Base-by-base conservation (phyloP, 2,329 filamentous ascomycete genomes). In the Clonostachys chloroleuca region DNA sequence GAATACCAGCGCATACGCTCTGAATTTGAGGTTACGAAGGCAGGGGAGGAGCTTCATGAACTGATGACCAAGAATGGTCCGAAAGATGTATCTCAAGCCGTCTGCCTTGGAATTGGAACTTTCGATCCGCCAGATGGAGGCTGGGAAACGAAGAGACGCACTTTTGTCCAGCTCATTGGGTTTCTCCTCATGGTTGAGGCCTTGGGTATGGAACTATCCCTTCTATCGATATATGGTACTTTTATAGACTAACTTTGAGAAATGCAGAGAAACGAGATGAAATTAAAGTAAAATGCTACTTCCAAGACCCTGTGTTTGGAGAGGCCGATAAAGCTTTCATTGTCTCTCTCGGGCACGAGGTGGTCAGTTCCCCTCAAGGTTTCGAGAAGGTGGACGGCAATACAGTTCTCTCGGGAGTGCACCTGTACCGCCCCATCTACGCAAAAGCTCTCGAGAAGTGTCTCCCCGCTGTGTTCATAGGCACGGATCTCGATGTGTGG, bases 381-480 rank as follows among this genome's bases (percentile, higher is more conserved):
- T 83, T 80, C 53, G 59, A 70, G 0, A 54, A 71, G 6, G 68
- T 87, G 10, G 68, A 73, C 14, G 43, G 57, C 0, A 55, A 64
- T 0, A 75, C 79, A 0, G 58, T 89, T 2, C 67, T 86, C 3
- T 88, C 79, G 52, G 83, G 80, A 2, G 72, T 87, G 0, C 84
- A 87, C 44, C 70, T 83, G 49, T 81, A 82, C 48, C 68, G 66
- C 18, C 68, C 64, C 36, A 71, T 77, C 39, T 87, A 81, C 44
- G 66, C 74, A 18, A 59, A 69, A 6, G 70, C 81, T 0, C 62
- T 88, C 3, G 55, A 65, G 3, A 57, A 61, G 1, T 52, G 62
- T 1, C 54, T 70, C 2, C 83, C 84, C 0, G 71, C 66, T 1
- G 55, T 85, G 3, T 78, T 83, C 12, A 69, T 87, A 13, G 84